Conservation (phyloP, 164 flowering plant species). For the Pachysandra terminalis region DNA sequence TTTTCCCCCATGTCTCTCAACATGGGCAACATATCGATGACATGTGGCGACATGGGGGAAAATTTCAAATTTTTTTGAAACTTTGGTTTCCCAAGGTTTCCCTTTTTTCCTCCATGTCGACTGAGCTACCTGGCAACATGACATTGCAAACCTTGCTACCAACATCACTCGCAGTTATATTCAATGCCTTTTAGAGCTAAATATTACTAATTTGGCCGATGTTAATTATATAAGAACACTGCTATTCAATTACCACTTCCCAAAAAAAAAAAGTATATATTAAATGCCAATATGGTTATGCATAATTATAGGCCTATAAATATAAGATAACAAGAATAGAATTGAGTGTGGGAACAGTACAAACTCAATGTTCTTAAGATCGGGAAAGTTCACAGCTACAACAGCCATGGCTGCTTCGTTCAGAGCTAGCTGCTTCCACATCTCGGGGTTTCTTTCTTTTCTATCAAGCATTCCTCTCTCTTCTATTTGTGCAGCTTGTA, state of each 20-base stretch:
- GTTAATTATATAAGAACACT: not conserved
- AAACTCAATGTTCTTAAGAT: constrained; percentile 77
- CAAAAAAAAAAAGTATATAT: not conserved
- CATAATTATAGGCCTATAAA: not conserved
- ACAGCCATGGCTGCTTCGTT: constrained; percentile 97
- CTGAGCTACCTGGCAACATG: too few relatives aligned
- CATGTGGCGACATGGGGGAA: too few relatives aligned
- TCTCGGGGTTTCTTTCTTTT: constrained; percentile 73
- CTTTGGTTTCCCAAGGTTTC: too few relatives aligned
- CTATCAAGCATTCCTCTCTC: constrained; percentile 87
- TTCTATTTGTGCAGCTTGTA: constrained; percentile 97
- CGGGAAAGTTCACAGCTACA: constrained; percentile 85
- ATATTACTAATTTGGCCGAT: not conserved
- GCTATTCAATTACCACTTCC: not conserved
- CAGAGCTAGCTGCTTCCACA: constrained; percentile 86
- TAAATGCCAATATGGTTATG: not conserved
- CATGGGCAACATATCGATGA: too few relatives aligned
- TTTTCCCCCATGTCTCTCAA: too few relatives aligned
- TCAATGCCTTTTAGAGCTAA: not conserved
- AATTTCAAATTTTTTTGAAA: too few relatives aligned
- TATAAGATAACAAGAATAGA: constrained; percentile 9
- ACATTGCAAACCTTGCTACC: too few relatives aligned
- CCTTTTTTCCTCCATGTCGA: too few relatives aligned
- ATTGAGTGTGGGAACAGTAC: constrained; percentile 32
- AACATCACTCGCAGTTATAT: not conserved